Evolutionary conservation across 2,329 filamentous ascomycete genomes (phyloP).

Genomic region (Chalaropsis ovoidea): DNA sequence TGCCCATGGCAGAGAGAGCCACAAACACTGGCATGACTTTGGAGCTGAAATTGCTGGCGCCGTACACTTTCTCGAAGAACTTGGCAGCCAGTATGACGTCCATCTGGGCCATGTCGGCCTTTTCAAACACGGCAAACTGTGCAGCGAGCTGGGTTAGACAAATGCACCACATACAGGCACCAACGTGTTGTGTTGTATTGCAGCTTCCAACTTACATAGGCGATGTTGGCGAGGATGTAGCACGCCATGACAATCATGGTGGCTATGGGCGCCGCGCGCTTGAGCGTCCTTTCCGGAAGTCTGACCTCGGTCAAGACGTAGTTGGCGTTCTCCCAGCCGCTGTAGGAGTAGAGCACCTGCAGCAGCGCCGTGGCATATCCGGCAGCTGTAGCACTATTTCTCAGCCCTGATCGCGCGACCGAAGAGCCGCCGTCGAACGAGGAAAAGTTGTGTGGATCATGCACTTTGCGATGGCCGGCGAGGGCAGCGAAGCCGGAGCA

Average conservation of each 20-base stretch:
- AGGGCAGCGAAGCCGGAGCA: slow-evolving; percentile 50
- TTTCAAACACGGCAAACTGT: slow-evolving; percentile 49
- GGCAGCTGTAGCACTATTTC: background rate
- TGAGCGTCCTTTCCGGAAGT: slow-evolving; percentile 44
- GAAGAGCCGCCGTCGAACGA: slow-evolving; percentile 37
- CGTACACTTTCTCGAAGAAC: slow-evolving; percentile 54
- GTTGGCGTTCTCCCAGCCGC: slow-evolving; percentile 55
- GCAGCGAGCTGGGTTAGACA: background rate
- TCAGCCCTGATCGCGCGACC: too few relatives aligned
- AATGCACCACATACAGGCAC: background rate
- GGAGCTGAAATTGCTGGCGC: slow-evolving; percentile 40
- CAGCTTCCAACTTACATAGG: slow-evolving; percentile 36
- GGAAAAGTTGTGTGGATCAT: slow-evolving; percentile 47
- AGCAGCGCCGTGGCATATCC: slow-evolving; percentile 41
- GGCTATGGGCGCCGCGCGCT: slow-evolving; percentile 48
- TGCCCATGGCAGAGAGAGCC: slow-evolving; percentile 51
- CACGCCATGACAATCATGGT: slow-evolving; percentile 44
- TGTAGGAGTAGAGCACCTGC: slow-evolving; percentile 51
- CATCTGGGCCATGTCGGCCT: slow-evolving; percentile 46
- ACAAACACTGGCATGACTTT: slow-evolving; percentile 46
- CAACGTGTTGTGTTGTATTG: too few relatives aligned
- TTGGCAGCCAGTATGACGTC: slow-evolving; percentile 51
- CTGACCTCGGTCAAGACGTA: slow-evolving; percentile 51
- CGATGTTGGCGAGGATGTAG: slow-evolving; percentile 54
- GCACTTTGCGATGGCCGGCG: slow-evolving; percentile 40